Evolutionary conservation across 2,329 filamentous ascomycete genomes (phyloP).

Genomic region (Metarhizium album): DNA sequence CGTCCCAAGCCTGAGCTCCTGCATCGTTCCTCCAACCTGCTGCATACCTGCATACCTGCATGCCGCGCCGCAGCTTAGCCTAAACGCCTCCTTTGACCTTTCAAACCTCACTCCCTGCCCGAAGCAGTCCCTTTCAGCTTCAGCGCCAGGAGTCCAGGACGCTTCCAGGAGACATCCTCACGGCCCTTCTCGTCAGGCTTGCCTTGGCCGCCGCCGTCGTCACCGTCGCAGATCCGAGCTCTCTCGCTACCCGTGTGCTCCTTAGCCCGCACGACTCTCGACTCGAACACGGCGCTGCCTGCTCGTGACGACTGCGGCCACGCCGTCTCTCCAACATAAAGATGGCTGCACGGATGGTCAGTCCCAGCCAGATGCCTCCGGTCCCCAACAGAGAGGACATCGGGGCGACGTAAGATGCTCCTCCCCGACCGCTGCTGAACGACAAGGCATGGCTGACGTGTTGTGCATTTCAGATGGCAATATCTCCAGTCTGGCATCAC

Average conservation of each 20-base stretch:
- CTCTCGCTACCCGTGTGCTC: not conserved
- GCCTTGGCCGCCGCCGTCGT: not conserved
- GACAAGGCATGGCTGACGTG: not conserved
- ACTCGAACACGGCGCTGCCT: conserved; percentile 5
- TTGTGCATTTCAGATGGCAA: conserved; percentile 53
- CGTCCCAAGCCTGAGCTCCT: not conserved
- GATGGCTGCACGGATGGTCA: conserved; percentile 26
- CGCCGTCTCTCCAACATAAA: not conserved
- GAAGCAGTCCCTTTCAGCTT: not conserved
- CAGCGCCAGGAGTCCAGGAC: not conserved
- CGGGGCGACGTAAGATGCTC: conserved; percentile 32
- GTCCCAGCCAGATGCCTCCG: conserved; percentile 39
- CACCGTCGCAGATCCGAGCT: not conserved
- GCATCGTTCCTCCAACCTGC: not conserved
- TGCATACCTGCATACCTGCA: too few species aligned
- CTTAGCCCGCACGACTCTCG: not conserved
- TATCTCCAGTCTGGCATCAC: conserved; percentile 84
- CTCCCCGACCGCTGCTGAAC: not conserved
- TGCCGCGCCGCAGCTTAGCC: not conserved
- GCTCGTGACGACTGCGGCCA: not conserved
- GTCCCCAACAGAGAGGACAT: conserved; percentile 53
- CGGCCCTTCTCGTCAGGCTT: not conserved
- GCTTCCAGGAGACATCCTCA: not conserved
- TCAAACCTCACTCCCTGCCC: not conserved
- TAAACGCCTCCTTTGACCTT: not conserved